Base-by-base conservation (phyloP, 306 rosid genomes). In the Herpetospermum pedunculosum region DNA sequence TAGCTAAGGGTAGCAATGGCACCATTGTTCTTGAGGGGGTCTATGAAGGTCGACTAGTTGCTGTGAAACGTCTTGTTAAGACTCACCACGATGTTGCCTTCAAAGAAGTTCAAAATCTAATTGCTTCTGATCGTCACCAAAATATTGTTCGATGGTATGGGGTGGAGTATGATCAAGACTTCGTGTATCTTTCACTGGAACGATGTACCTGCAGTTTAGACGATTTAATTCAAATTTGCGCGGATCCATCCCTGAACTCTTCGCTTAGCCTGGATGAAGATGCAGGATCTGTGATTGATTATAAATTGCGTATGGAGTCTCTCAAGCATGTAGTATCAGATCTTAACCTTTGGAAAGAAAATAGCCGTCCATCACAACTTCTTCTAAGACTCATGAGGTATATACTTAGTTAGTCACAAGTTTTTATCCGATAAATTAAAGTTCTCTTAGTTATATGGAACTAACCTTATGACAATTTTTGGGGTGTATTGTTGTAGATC, bases 1-100 rank as follows among this genome's bases (percentile, higher is more conserved):
- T 92, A 78, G 94, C 95, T 21, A 92, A 88, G 81, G 98, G 98
- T 73, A 92, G 98, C 79, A 90, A 92, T 57, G 98, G 91, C 19
- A 90, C 96, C 3, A 47, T 92, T 80, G 87, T 92, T 16, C 84
- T 92, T 1, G 95, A 90, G 77, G 96, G 96, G 79, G 72, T 71
- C 70, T 90, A 90, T 77, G 96, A 87, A 72, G 86, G 96, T 35
- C 88, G 95, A 13, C 74, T 79, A 15, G 95, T 92, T 77, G 98
- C 98, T 73, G 91, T 92, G 49, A 90, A 92, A 73, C 96, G 96
- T 60, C 92, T 92, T 48, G 92, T 92, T 70, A 86, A 82, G 81
- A 70, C 89, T 82, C 96, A 92, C 82, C 86, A 92, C 53, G 83
- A 85, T 38, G 82, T 79, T 71, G 96, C 96, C 60, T 71, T 60